Percentiles rank a stretch among this genome's conserved stretches.
These are phyloP conservation scores for Nasturtium officinale DNA, from an alignment of 345 rosid genomes.

Conservation along the genomic window DNA sequence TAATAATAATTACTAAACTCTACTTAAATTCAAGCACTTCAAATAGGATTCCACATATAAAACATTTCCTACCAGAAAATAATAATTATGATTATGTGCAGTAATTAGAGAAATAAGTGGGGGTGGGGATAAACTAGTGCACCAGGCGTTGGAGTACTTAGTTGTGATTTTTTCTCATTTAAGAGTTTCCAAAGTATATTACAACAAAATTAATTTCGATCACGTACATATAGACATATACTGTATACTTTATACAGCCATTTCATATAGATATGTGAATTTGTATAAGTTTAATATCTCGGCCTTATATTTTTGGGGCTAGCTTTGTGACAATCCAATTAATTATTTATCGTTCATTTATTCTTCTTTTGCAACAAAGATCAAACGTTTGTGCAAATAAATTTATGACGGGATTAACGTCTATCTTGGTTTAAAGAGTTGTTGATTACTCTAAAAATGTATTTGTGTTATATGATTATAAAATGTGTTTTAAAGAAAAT, in stretches of 20 bases:
- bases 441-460: too few relatives aligned
- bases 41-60: too few relatives aligned
- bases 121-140: conserved; percentile 16
- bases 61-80: not conserved
- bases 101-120: not conserved
- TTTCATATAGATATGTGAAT: not conserved
- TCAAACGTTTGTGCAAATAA: too few relatives aligned
- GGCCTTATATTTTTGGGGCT: too few relatives aligned
- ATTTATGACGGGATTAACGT: too few relatives aligned
- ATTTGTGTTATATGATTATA: too few relatives aligned
- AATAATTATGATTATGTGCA: not conserved
- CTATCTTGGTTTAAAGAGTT: too few relatives aligned
- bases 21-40: too few relatives aligned
- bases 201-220: not conserved
- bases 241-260: not conserved
- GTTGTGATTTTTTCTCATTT: not conserved
- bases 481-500: too few relatives aligned
- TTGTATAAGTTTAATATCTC: too few relatives aligned
- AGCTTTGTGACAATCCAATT: not conserved
- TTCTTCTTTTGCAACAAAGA: not conserved
- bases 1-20: too few relatives aligned
- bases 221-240: not conserved
- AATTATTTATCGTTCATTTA: not conserved
- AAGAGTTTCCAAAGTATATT: not conserved
- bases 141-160: not conserved